phyloP scores from a whole-genome alignment of 768 basidiomycete species.

The Leccinum disarticulatum region DNA sequence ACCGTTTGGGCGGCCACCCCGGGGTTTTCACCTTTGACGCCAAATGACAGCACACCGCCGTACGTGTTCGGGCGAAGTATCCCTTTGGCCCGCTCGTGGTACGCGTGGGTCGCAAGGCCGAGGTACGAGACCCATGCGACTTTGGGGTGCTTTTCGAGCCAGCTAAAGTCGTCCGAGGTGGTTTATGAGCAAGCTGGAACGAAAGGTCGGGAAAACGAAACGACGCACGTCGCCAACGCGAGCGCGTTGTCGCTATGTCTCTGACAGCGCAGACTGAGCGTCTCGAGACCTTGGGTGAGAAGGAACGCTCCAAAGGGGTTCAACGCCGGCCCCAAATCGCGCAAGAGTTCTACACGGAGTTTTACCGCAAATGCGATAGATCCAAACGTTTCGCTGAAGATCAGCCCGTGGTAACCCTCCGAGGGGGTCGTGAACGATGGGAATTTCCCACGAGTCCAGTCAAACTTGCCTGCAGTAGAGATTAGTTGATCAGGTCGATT shows the following conservation, averaged over 20 bases:
- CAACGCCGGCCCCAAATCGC: constrained; percentile 52
- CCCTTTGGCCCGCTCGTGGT: constrained; percentile 56
- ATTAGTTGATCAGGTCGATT: not conserved
- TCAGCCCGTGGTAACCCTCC: constrained; percentile 56
- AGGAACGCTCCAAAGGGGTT: constrained; percentile 62
- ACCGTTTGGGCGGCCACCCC: constrained; percentile 58
- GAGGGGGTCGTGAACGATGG: constrained; percentile 55
- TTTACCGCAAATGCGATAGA: constrained; percentile 50
- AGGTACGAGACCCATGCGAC: constrained; percentile 80
- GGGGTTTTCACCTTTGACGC: constrained; percentile 48
- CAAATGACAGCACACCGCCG: constrained; percentile 79
- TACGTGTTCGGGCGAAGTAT: constrained; percentile 53
- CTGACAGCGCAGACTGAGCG: constrained; percentile 57
- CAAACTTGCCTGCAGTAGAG: constrained; percentile 47
- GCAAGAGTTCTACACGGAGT: constrained; percentile 50
- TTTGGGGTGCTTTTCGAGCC: constrained; percentile 62
- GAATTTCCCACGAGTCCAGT: constrained; percentile 55
- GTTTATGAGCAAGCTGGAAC: not conserved
- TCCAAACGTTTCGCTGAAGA: constrained; percentile 52
- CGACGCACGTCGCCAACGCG: constrained; percentile 42
- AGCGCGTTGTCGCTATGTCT: constrained; percentile 60
- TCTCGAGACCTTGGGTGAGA: constrained; percentile 60
- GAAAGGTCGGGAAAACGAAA: too few relatives aligned
- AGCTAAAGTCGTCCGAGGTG: constrained; percentile 22
- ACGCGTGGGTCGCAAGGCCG: constrained; percentile 62